Percentiles rank a stretch among this genome's conserved stretches.
phyloP scores from a whole-genome alignment of 768 basidiomycete genomes.

The Kwoniella europaea region DNA sequence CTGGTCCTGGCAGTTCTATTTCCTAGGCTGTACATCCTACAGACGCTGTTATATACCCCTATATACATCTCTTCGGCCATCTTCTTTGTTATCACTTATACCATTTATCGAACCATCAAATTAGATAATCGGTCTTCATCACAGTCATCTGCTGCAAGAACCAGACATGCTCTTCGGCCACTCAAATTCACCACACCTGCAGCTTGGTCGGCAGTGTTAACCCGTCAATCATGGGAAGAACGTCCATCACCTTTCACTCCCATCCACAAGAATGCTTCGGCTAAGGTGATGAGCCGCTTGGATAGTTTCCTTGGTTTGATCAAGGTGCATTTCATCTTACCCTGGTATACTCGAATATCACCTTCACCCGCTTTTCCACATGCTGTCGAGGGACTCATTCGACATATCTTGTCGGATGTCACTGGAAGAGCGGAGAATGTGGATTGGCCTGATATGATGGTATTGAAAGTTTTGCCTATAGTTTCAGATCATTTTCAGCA shows the following conservation, averaged over 20 bases:
- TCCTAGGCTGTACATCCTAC: conserved; percentile 27
- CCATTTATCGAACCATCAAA: conserved; percentile 14
- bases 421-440: conserved; percentile 66
- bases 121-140: background rate
- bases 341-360: conserved; percentile 88
- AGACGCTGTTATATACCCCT: conserved; percentile 23
- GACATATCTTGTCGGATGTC: conserved; percentile 68
- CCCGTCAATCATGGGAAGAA: conserved; percentile 87
- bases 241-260: conserved; percentile 68
- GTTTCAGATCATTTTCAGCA: conserved; percentile 86
- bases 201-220: conserved; percentile 89
- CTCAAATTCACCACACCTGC: conserved; percentile 88
- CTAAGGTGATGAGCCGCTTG: conserved; percentile 69
- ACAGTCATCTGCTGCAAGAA: conserved; percentile 1
- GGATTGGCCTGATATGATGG: conserved; percentile 76
- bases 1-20: conserved; percentile 27
- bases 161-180: conserved; percentile 67
- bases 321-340: conserved; percentile 81
- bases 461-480: conserved; percentile 84
- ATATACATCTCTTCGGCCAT: conserved; percentile 20
- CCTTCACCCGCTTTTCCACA: conserved; percentile 85
- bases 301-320: conserved; percentile 81
- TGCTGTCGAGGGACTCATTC: conserved; percentile 76
- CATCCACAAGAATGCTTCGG: conserved; percentile 68
- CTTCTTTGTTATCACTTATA: conserved; percentile 17